Evolutionary conservation across 2,329 filamentous ascomycete species (phyloP).

Genomic region (Mariannaea elegans): DNA sequence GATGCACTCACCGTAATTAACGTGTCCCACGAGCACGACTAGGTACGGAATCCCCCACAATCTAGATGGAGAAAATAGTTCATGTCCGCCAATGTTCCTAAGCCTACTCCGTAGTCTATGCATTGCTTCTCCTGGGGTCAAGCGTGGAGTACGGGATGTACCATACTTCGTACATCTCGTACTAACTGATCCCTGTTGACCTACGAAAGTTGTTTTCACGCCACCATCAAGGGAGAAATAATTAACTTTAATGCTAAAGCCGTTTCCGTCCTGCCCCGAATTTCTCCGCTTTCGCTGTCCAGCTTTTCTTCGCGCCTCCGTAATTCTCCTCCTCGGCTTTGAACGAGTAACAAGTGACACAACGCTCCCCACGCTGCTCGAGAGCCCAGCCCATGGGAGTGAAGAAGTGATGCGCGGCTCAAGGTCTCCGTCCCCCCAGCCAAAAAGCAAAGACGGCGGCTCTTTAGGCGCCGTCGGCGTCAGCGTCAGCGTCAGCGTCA

Average conservation of each 20-base stretch:
- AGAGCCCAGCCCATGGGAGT: background rate
- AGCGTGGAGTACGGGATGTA: too few relatives aligned
- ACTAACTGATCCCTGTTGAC: background rate
- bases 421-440: conserved; percentile 4
- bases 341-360: background rate
- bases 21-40: too few relatives aligned
- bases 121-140: too few relatives aligned
- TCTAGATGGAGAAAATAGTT: too few relatives aligned
- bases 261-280: background rate
- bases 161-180: too few relatives aligned
- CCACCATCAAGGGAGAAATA: conserved; percentile 10
- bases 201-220: background rate
- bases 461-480: background rate
- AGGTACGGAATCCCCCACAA: too few relatives aligned
- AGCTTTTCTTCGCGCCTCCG: too few relatives aligned
- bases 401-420: conserved; percentile 13
- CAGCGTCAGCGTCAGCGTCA: too few relatives aligned
- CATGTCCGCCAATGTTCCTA: too few relatives aligned
- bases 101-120: too few relatives aligned
- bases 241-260: background rate
- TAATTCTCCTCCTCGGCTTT: conserved; percentile 22
- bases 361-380: background rate
- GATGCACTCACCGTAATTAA: too few relatives aligned
- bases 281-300: conserved; percentile 19
- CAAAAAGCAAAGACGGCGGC: too few relatives aligned